These are phyloP conservation scores for Mucor sp. DNA, from an alignment of 371 early-diverging fungal species.

Conservation along the genomic window DNA sequence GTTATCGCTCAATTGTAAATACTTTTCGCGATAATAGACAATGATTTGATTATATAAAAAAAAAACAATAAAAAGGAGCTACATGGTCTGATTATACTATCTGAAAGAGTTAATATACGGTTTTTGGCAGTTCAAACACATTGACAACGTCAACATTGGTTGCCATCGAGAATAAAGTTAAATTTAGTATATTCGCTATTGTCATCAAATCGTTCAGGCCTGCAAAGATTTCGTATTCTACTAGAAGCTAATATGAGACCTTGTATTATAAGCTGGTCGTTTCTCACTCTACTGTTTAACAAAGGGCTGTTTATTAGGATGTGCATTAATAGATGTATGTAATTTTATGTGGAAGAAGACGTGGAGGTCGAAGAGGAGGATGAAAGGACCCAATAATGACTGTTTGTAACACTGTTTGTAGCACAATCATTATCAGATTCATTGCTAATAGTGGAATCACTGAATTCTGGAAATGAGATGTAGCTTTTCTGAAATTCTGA, in stretches of 20 bases:
- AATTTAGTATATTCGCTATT: too few species aligned
- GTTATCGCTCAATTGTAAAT: constrained; percentile 69
- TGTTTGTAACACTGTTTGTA: background rate
- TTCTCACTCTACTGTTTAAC: background rate
- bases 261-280: too few species aligned
- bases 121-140: too few species aligned
- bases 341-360: background rate
- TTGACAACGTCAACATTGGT: too few species aligned
- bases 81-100: background rate
- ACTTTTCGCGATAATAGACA: background rate
- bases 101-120: background rate
- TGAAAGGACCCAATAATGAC: constrained; percentile 5
- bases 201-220: too few species aligned
- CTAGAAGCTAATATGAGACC: too few species aligned
- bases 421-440: constrained; percentile 4
- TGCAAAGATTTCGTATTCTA: too few species aligned
- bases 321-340: background rate
- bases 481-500: constrained; percentile 32
- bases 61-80: background rate
- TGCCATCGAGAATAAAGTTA: too few species aligned
- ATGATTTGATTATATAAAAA: background rate
- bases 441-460: constrained; percentile 13
- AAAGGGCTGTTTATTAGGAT: background rate
- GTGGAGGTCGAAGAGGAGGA: background rate
- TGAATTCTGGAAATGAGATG: constrained; percentile 29